Evolutionary conservation across 1,284 basidiomycete species (phyloP), one percentile per base, ranked within the genome.

Genomic region (Puccinia brachypodii): DNA sequence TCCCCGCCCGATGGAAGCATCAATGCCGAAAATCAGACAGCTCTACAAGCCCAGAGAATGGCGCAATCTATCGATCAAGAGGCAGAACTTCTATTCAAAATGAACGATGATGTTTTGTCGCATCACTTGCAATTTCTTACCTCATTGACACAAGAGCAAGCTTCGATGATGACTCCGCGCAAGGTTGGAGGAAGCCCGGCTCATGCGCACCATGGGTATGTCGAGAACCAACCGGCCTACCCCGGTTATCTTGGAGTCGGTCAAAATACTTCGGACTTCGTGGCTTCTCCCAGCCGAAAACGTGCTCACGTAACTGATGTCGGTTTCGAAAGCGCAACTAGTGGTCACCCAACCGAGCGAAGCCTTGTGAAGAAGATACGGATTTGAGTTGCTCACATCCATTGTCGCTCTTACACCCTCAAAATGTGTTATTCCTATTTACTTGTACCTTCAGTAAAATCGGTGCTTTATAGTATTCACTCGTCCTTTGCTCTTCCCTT

Each of bases 181-280:
- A 47, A 33, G 40, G 3, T 28, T 13, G 42, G 13, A 13, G 42
- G 42, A 28, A 42, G 44, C 8, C 1, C 38, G 68, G 3, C 6
- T 9, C 28, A 42, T 16, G 42, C 3, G 3, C 25, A n/a, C 7
- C 66, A 19, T 1, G n/a, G 38, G n/a, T 68, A 47, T 25, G 28
- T 71, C 25, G 68, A 71, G 47, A 71, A 71, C 25, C 40, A 71
- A 47, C 68, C 33, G 7, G 40, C n/a, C 7, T 71, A 71, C 38
- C 28, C 44, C 1, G 38, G 68, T 36, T 28, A 47, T n/a, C 22
- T 47, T 9, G 22, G 44, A 2, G 28, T 44, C 25, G 42, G 38
- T 14, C 22, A 44, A 42, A 71, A 71, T 42, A 71, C 42, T 2
- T n/a, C 42, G 4, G 40, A 71, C 62, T 64, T 16, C 33, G 62